phyloP scores from a whole-genome alignment of 2,329 filamentous ascomycete species.

The Botrytis fabae region DNA sequence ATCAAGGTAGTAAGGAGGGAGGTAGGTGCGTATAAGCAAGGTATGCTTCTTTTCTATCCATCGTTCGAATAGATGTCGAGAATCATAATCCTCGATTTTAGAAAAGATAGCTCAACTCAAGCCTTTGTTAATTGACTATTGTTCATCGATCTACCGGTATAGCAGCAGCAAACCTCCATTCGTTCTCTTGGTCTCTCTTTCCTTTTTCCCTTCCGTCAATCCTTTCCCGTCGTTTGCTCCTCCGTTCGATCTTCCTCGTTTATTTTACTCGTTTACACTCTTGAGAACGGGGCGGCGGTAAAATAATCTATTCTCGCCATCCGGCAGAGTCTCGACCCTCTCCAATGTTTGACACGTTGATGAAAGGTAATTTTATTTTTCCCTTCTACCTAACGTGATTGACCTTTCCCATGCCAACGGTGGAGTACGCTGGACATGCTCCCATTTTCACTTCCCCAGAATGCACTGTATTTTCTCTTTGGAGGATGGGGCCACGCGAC shows the following conservation, averaged over 20 bases:
- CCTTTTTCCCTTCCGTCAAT: not conserved
- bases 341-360: conserved; percentile 8
- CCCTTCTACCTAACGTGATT: not conserved
- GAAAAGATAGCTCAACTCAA: not conserved
- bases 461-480: not conserved
- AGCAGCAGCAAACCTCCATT: not conserved
- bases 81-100: not conserved
- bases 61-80: too few relatives aligned
- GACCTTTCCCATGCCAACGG: not conserved
- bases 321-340: conserved; percentile 11
- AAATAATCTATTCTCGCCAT: not conserved
- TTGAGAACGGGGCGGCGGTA: not conserved
- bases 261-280: not conserved
- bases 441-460: conserved; percentile 8
- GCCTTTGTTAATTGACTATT: not conserved
- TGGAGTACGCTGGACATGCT: not conserved
- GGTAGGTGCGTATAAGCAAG: not conserved
- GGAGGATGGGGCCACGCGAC: not conserved
- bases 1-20: not conserved
- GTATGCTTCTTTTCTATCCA: not conserved
- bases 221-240: not conserved
- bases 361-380: conserved; percentile 6
- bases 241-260: not conserved
- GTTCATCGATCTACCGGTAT: not conserved
- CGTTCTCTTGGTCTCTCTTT: not conserved